Evolutionary conservation across 1,284 basidiomycete species (phyloP), one percentile per base, ranked within the genome.

Genomic region (Pulchroboletus neoregius): DNA sequence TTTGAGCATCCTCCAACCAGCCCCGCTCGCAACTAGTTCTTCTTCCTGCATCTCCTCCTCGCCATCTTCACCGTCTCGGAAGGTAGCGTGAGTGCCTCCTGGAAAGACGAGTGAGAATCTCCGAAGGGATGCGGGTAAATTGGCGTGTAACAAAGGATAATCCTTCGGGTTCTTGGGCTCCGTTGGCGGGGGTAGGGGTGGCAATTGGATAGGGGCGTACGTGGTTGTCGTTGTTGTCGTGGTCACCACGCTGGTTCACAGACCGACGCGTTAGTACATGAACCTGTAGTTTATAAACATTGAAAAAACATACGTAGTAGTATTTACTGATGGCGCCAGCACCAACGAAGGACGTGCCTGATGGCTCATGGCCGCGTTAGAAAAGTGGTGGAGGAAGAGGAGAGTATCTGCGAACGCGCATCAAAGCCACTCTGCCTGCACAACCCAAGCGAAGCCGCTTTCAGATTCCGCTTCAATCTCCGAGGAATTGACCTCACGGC

Each of bases 201-300:
- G 87, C 13, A 91, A 65, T 40, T 79, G 81, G 54, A 91, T 88
- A 28, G 89, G 89, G 50, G 86, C 84, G 68, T 91, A 89, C 16
- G 83, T 81, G 2, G 88, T 91, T 2, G 87, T 90, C 5, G 87
- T 92, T 6, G 82, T 92, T 16, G 84, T 93, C 41, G 84, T 92
- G 52, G 83, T 93, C 63, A 84, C 86, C 65, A 88, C 88, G 55
- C 89, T 93, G 61, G 31, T 49, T 23, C 53, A 58, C 45, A 51
- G 51, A 50, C 40, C 43, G 54, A 60, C 62, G 54, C 66, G 59
- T 63, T 55, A 64, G 53, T 51, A 47, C 39, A 45, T 48, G 48
- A 45, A 48, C 6, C 26, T n/a, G 36, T 3, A 38, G 27, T 11
- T 30, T 41, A 38, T 30, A 45, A 44, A 39, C 4, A 20, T 49